Base-by-base conservation (phyloP, 495 filamentous ascomycete genomes). In the Pyronema omphalodes region DNA sequence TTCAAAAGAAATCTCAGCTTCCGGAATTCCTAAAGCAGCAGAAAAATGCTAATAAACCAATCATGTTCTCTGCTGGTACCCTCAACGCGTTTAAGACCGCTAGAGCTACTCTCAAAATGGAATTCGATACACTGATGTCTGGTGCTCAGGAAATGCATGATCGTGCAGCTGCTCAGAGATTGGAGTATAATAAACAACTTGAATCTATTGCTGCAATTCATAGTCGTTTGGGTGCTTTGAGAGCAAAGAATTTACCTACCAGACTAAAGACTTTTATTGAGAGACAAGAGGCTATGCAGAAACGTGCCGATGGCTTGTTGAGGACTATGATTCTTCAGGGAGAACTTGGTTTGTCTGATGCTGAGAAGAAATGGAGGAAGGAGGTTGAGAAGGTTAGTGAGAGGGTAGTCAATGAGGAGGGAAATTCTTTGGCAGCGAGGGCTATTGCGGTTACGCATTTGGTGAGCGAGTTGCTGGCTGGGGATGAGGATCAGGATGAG, bases 101-200 rank as follows among this genome's bases (percentile, higher is more conserved):
- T 0, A 46, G 61, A 7, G 62, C 55, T 36, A 58, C 57, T 9
- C 45, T 64, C 2, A 58, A 64, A 35, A 44, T 44, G 15, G 63
- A 66, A 39, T 65, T 59, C 35, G 57, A 59, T 34, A 46, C 51
- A n/a, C 55, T 62, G 17, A 65, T 62, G 56, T 51, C 55, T 35
- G 59, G 44, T 8, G 62, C 62, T 9, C 63, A 66, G 43, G 56
- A 59, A 37, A 57, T 66, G 56, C 59, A 65, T 35, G 56, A 65
- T 29, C 62, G 59, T 19, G 62, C 62, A 4, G 55, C 62, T 11
- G 39, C 55, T 6, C 63, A 66, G 45, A 59, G 57, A 9, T 57
- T 60, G 29, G 59, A 62, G 52, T 65, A 59, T 54, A 53, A 52
- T 18, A 62, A 58, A 19, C 63, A 66, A 43, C 34, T 66, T 0